Base-by-base conservation (phyloP, 2,329 filamentous ascomycete species). In the Huntiella omanensis region DNA sequence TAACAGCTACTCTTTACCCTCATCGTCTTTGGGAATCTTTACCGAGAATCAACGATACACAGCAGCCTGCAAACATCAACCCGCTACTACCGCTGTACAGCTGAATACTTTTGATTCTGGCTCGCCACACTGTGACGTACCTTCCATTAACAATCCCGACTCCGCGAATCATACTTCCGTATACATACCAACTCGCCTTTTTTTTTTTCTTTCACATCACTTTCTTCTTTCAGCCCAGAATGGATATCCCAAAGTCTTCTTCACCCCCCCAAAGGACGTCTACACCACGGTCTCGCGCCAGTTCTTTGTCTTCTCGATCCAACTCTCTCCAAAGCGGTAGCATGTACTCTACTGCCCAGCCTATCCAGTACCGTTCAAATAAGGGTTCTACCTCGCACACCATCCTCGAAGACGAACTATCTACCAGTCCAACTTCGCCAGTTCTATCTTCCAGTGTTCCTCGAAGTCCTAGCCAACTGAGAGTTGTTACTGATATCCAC, bases 401-500 rank as follows among this genome's bases (percentile, higher is more conserved):
- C 12, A 39, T 49, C 3, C 43, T 43, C 4, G 38, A 49, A 32
- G 22, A 45, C 39, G 47, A 49, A 33, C 40, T 49, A 42, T 36
- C 52, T 43, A 43, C 56, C 15, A 46, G 53, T 37, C 40, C 45
- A 15, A 45, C 48, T 33, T 47, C 48, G 4, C 45, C 48, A 22
- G 33, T 47, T 36, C 40, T 47, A 28, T 47, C 48, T 35, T 43
- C 48, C 8, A 50, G 44, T 38, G 43, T 45, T 13, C 40, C 44
- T 17, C 45, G 48, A 22, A 50, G 48, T 48, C 40, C 48, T 52
- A 49, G 42, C 48, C 11, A 34, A 38, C 35, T 53, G 51, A 39
- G 52, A 48, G 52, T 52, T 51, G 40, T 53, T 53, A 19, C 56
- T 3, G 43, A 49, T 17, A 45, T 45, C 16, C 43, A 49, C 43